Percentiles rank a stretch among this genome's conserved stretches.
These are phyloP conservation scores for Usnea hakonensis DNA, from an alignment of 495 filamentous ascomycete genomes.

Conservation along the genomic window DNA sequence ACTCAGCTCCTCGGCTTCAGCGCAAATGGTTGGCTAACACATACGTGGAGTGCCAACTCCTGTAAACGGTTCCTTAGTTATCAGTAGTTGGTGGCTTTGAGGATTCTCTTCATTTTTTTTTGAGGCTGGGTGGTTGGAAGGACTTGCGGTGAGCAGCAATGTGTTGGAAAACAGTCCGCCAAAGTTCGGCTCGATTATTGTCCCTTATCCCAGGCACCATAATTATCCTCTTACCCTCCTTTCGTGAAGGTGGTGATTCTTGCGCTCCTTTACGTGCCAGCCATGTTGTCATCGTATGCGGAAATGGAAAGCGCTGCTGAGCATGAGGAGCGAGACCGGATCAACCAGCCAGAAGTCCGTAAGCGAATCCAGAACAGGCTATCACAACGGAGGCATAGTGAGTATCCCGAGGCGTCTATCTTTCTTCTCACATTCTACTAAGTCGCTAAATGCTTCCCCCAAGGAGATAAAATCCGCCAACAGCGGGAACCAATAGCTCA, in stretches of 20 bases:
- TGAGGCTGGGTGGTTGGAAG: too few species aligned
- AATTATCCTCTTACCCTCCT: neutral
- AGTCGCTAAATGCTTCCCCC: neutral
- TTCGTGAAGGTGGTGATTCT: neutral
- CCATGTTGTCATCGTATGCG: neutral
- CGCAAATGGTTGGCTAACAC: too few species aligned
- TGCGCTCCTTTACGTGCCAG: neutral
- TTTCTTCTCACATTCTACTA: neutral
- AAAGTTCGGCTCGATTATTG: too few species aligned
- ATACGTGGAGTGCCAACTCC: too few species aligned
- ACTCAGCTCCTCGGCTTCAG: too few species aligned
- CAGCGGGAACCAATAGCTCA: neutral
- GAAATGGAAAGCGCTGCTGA: neutral
- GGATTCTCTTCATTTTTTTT: too few species aligned
- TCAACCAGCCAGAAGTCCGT: neutral
- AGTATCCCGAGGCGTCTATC: too few species aligned
- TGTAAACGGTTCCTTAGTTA: too few species aligned
- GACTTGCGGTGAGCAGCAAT: too few species aligned
- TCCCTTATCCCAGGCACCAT: neutral
- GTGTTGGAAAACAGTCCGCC: too few species aligned
- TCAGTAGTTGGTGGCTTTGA: too few species aligned
- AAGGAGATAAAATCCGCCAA: neutral
- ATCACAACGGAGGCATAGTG: neutral
- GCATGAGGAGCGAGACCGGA: neutral
- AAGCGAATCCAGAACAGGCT: neutral